Evolutionary conservation across 192 early-diverging fungal species (phyloP), one percentile per base, ranked within the genome.

Genomic region (Cladochytrium replicatum): DNA sequence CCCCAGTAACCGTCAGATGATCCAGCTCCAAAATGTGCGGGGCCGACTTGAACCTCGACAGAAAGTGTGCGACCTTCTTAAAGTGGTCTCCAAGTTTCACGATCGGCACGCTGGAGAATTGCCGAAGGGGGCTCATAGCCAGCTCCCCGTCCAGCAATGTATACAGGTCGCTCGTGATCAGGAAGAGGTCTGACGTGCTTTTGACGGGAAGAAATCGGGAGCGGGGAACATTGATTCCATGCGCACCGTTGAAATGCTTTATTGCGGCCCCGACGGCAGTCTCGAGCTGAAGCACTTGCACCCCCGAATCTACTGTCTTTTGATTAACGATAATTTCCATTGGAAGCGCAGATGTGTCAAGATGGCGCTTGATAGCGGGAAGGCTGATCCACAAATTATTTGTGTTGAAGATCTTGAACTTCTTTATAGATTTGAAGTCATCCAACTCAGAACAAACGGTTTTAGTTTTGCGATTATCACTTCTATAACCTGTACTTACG

Each of bases 331-430:
- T 97, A 54, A 99, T 85, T 55, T 99, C 96, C 52, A 99, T 70
- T 37, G 75, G 75, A 34, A 99, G 66, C 57, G 77, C 78, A 51
- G 78, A 63, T 54, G 82, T 71, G 43, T 84, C 84, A 40, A 94
- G 78, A 25, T 94, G 61, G 38, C 90, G 87, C 72, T 64, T 69
- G 49, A 72, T 68, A 43, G 69, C 68, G 48, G 63, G 62, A 49
- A 69, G 54, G 21, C 39, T 48, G 8, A 72, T 63, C 71, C 75
- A 77, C 32, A 77, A 42, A 58, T 77, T 74, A 55, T 71, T 72
- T 40, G 94, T 98, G 78, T 98, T 98, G 74, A 97, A 97, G 63
- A 97, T 95, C 81, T 94, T 89, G 82, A 99, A 99, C 72, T 99
- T 99, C 67, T 97, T 99, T 70, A 99, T 81, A 41, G 84, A 87